Evolutionary conservation across 176 grass and related monocot species (phyloP).

Genomic region (Chloris gayana): DNA sequence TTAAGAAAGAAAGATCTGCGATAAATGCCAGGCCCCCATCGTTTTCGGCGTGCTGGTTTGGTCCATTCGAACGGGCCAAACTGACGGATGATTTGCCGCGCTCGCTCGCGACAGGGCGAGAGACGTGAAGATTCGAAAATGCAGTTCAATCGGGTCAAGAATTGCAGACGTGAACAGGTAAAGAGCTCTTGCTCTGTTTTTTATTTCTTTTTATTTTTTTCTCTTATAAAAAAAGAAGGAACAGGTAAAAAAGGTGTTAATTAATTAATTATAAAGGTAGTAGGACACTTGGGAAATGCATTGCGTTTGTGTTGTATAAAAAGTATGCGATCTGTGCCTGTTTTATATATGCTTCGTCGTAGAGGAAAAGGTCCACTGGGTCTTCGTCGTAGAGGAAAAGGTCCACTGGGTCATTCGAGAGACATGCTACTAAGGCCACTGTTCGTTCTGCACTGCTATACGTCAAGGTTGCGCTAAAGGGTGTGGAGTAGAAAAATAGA

Average conservation of each 20-base stretch:
- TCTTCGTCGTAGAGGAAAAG: background rate
- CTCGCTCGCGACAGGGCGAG: constrained; percentile 26
- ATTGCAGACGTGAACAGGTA: background rate
- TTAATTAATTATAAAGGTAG: background rate
- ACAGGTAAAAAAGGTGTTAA: background rate
- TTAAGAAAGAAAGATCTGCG: background rate
- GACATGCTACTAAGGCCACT: background rate
- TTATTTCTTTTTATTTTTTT: background rate
- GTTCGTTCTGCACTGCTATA: no score
- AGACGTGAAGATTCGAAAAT: constrained; percentile 38
- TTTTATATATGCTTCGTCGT: background rate
- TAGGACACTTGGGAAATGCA: background rate
- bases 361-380: no score
- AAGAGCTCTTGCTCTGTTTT: background rate
- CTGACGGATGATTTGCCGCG: constrained; percentile 11
- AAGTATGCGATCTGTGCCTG: background rate
- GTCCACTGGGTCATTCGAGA: background rate
- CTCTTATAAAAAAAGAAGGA: background rate
- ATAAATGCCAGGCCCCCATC: constrained; percentile 1
- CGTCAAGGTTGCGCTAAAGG: no score
- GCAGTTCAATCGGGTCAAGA: background rate
- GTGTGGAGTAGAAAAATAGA: no score
- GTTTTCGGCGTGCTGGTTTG: constrained; percentile 6
- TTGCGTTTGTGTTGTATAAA: background rate
- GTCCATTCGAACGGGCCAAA: constrained; percentile 15